A percentile compares a stretch with the other conserved stretches of the same genome.
Conservation (phyloP, 1,284 basidiomycete species). For the Ustilago tritici region DNA sequence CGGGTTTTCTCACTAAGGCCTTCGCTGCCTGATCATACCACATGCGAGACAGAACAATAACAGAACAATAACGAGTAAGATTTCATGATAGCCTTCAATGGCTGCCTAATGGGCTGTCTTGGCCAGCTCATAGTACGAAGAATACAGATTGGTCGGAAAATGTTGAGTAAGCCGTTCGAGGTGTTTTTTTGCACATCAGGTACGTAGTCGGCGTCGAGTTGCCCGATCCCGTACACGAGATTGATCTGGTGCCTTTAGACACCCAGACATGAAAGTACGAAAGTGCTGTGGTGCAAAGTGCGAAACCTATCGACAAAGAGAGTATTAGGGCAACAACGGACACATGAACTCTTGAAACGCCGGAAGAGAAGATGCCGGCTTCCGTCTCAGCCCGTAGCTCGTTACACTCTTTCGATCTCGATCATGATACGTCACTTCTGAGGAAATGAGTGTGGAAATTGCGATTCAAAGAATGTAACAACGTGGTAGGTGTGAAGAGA, state of each 20-base stretch:
- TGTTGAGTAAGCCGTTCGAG: not conserved
- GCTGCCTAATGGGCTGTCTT: not conserved
- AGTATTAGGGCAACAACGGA: too few species aligned
- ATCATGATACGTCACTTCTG: too few species aligned
- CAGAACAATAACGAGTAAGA: too few species aligned
- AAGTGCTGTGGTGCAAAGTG: too few species aligned
- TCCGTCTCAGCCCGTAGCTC: not conserved
- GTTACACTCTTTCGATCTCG: not conserved
- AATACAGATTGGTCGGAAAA: not conserved
- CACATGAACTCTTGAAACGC: not conserved
- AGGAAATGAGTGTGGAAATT: not conserved
- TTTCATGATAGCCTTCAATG: too few species aligned
- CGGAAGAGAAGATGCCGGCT: not conserved
- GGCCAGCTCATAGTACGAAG: not conserved
- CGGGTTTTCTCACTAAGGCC: not conserved
- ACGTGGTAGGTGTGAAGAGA: not conserved
- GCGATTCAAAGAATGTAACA: not conserved
- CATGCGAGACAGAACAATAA: not conserved
- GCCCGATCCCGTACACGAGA: constrained; percentile 16
- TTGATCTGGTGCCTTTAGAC: too few species aligned
- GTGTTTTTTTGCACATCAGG: not conserved
- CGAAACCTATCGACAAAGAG: too few species aligned
- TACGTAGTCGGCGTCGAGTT: not conserved
- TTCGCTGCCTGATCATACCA: not conserved
- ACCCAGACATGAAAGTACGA: too few species aligned